Evolutionary conservation across 2,329 filamentous ascomycete species (phyloP).

Genomic region (Colletotrichum gigasporum): DNA sequence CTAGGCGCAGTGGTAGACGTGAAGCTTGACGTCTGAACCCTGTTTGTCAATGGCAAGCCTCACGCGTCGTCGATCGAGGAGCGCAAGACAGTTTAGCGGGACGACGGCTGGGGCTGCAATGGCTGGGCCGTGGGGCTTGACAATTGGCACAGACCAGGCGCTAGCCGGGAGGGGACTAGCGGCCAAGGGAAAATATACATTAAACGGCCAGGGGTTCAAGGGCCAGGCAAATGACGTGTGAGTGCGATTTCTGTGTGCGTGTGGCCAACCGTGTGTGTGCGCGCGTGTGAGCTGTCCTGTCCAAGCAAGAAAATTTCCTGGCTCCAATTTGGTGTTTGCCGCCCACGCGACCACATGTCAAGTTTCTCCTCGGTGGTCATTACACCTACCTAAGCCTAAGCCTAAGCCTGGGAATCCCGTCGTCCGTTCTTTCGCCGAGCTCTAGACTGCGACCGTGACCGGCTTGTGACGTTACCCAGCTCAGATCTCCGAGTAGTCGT

Average conservation of each 20-base stretch:
- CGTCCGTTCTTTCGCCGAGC: neutral
- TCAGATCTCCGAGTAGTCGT: neutral
- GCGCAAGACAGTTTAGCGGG: neutral
- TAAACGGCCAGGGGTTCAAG: neutral
- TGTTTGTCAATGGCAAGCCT: conserved; percentile 11
- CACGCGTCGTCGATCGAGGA: neutral
- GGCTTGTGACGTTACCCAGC: conserved; percentile 1
- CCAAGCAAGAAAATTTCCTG: conserved; percentile 19
- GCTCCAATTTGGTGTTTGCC: neutral
- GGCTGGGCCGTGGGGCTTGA: neutral
- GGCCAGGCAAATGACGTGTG: conserved; percentile 11
- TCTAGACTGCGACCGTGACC: conserved; percentile 7
- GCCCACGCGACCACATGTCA: conserved; percentile 30
- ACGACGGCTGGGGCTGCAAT: neutral
- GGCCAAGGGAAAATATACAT: neutral
- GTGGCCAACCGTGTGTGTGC: neutral
- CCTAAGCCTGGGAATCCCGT: conserved; percentile 7
- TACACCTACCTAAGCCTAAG: neutral
- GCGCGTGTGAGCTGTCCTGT: conserved; percentile 19
- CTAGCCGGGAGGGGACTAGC: neutral
- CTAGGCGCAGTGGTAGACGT: neutral
- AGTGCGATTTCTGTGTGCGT: neutral
- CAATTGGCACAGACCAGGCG: neutral
- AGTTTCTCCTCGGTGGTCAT: neutral
- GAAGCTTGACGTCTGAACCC: neutral